phyloP scores from a whole-genome alignment of 441 rosid genomes.

The Theobroma grandiflorum region DNA sequence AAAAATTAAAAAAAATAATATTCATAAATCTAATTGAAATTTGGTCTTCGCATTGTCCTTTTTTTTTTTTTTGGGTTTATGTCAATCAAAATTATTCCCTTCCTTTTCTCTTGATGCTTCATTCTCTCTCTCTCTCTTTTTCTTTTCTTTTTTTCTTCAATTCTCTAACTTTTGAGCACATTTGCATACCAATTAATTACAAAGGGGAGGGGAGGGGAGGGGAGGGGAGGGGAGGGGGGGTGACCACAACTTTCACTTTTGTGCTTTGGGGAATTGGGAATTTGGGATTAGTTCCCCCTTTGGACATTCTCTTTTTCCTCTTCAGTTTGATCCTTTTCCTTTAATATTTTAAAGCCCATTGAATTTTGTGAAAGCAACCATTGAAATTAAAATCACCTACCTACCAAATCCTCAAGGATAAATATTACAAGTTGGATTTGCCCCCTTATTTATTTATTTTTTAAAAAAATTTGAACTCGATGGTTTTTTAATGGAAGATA shows the following conservation, averaged over 20 bases:
- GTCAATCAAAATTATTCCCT: conserved; percentile 48
- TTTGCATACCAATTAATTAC: neutral
- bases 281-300: conserved; percentile 11
- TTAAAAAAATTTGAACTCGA: too few relatives aligned
- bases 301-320: neutral
- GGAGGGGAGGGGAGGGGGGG: neutral
- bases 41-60: conserved; percentile 42
- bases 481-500: too few relatives aligned
- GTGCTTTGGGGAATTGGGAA: conserved; percentile 7
- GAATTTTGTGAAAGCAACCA: neutral
- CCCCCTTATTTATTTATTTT: neutral
- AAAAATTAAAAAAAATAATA: neutral
- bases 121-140: conserved; percentile 17
- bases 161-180: neutral
- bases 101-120: conserved; percentile 37
- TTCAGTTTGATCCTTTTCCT: neutral
- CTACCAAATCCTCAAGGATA: neutral
- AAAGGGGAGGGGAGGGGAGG: too few relatives aligned
- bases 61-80: conserved; percentile 33
- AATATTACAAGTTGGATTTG: neutral
- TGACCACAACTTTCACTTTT: conserved; percentile 12
- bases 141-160: neutral
- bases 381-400: neutral
- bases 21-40: conserved; percentile 26
- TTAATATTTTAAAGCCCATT: neutral